Percentiles rank a stretch among this genome's conserved stretches.
phyloP scores from a whole-genome alignment of 768 basidiomycete genomes.

The Termitomyces sp. region DNA sequence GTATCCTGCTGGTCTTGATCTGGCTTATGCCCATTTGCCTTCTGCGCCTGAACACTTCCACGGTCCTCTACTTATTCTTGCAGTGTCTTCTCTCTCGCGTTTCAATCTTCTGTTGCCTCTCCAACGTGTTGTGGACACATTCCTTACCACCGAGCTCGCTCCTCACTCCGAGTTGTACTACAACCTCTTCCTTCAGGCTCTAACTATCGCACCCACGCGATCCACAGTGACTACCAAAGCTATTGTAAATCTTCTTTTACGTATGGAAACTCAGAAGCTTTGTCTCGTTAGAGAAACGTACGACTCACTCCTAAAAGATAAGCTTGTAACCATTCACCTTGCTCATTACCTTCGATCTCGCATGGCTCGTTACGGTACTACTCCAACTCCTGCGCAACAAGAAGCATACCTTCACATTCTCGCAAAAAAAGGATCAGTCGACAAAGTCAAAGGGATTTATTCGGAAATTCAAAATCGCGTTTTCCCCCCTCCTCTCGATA shows the following conservation, averaged over 20 bases:
- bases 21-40: slow-evolving; percentile 36
- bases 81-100: slow-evolving; percentile 42
- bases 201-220: slow-evolving; percentile 34
- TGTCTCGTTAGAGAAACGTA: slow-evolving; percentile 36
- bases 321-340: slow-evolving; percentile 45
- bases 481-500: not conserved
- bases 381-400: slow-evolving; percentile 37
- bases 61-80: slow-evolving; percentile 40
- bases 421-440: slow-evolving; percentile 28
- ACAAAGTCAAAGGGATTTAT: not conserved
- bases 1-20: slow-evolving; percentile 31
- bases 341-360: slow-evolving; percentile 38
- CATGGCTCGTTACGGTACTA: slow-evolving; percentile 33
- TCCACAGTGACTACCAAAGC: slow-evolving; percentile 33
- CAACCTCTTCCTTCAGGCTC: slow-evolving; percentile 49
- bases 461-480: slow-evolving; percentile 26
- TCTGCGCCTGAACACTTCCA: slow-evolving; percentile 24
- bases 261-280: slow-evolving; percentile 43
- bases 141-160: slow-evolving; percentile 29
- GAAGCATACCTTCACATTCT: slow-evolving; percentile 45
- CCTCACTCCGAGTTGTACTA: slow-evolving; percentile 28
- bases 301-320: slow-evolving; percentile 38
- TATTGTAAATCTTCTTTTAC: slow-evolving; percentile 33
- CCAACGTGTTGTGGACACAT: slow-evolving; percentile 34
- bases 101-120: slow-evolving; percentile 44